phyloP scores from a whole-genome alignment of 228 moss, liverwort and hornwort species.

The Sphagnum fallax region DNA sequence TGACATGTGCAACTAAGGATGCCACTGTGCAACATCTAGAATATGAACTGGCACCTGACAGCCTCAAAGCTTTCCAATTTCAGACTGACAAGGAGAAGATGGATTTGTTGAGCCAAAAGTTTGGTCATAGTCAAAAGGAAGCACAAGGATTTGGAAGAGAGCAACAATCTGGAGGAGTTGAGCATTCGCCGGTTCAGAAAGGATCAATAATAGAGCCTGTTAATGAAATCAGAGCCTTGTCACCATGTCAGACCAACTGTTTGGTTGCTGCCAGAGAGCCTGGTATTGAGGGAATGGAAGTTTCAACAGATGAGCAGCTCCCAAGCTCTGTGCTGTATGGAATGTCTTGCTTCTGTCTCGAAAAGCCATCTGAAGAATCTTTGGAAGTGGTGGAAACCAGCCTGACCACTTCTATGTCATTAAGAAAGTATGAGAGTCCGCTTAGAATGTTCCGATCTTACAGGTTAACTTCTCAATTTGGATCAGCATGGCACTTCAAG shows the following conservation, averaged over 20 bases:
- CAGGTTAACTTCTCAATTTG: constrained; percentile 47
- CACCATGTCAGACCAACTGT: not conserved
- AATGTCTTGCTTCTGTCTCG: not conserved
- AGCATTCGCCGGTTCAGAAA: not conserved
- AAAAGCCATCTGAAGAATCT: constrained; percentile 11
- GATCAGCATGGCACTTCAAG: constrained; percentile 27
- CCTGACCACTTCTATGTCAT: constrained; percentile 9
- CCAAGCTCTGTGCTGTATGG: constrained; percentile 12
- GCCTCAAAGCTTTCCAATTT: constrained; percentile 2
- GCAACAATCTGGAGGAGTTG: constrained; percentile 1
- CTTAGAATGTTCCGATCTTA: constrained; percentile 57
- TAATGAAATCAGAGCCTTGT: not conserved
- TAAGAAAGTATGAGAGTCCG: constrained; percentile 59
- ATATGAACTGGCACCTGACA: constrained; percentile 1
- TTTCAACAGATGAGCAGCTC: constrained; percentile 9
- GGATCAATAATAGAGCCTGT: not conserved
- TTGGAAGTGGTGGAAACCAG: constrained; percentile 8
- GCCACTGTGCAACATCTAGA: not conserved
- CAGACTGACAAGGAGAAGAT: constrained; percentile 11
- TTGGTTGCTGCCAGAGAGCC: not conserved
- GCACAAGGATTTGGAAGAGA: constrained; percentile 5
- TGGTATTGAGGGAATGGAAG: not conserved
- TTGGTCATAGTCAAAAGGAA: constrained; percentile 15
- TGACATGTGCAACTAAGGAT: not conserved
- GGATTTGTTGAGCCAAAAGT: constrained; percentile 17